Percentiles rank a stretch among this genome's conserved stretches.
Conservation (phyloP, 2,329 filamentous ascomycete genomes). For the Endoconidiophora laricicola region DNA sequence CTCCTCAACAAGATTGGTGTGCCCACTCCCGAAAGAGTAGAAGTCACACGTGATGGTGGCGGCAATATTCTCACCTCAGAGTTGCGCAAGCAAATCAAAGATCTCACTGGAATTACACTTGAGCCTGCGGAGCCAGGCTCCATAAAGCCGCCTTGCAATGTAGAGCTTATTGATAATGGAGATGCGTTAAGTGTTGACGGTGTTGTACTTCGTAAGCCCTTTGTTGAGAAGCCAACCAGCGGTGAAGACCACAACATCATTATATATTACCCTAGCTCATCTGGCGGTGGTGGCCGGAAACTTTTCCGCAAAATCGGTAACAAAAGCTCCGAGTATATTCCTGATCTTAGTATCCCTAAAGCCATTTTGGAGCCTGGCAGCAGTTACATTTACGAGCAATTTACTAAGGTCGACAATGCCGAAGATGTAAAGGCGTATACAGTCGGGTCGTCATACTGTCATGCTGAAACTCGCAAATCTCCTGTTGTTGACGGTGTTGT, state of each 20-base stretch:
- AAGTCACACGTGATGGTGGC: slow-evolving; percentile 86
- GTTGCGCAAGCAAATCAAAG: slow-evolving; percentile 61
- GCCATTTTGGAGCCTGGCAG: slow-evolving; percentile 64
- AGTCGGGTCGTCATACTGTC: slow-evolving; percentile 81
- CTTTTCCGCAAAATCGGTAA: slow-evolving; percentile 96
- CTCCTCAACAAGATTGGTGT: slow-evolving; percentile 82
- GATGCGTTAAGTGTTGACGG: slow-evolving; percentile 84
- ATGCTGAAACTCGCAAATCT: slow-evolving; percentile 92
- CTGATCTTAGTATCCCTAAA: slow-evolving; percentile 57
- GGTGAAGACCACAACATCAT: slow-evolving; percentile 98
- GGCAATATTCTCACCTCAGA: slow-evolving; percentile 64
- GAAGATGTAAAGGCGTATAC: slow-evolving; percentile 99
- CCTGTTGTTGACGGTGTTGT: slow-evolving; percentile 94
- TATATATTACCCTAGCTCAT: slow-evolving; percentile 83
- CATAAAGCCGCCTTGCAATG: slow-evolving; percentile 43
- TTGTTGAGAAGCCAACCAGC: slow-evolving; percentile 96
- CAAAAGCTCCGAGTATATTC: slow-evolving; percentile 91
- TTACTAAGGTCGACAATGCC: slow-evolving; percentile 88
- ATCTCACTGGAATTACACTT: slow-evolving; percentile 57
- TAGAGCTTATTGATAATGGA: slow-evolving; percentile 78
- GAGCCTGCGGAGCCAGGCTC: slow-evolving; percentile 22
- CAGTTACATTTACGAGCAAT: slow-evolving; percentile 95
- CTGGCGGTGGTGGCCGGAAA: slow-evolving; percentile 76
- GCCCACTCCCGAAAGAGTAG: slow-evolving; percentile 71
- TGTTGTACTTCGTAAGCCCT: slow-evolving; percentile 66